Evolutionary conservation across 805 yeast species (phyloP).

Genomic region (Candida palmyrensis): DNA sequence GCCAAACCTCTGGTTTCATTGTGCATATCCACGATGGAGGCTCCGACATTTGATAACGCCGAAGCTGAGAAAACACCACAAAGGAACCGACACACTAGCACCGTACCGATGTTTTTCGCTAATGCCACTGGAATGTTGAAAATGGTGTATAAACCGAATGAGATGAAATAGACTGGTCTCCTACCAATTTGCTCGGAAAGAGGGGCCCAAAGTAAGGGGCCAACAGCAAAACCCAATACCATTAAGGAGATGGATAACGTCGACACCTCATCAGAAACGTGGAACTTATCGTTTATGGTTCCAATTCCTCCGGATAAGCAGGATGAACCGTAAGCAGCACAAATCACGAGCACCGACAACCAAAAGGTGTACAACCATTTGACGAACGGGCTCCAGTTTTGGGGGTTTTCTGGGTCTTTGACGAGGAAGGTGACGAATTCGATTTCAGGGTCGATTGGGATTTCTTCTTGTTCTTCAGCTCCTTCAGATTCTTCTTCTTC

Average conservation of each 20-base stretch:
- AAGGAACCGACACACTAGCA: constrained; percentile 76
- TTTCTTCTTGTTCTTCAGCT: constrained; percentile 8
- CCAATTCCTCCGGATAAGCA: constrained; percentile 82
- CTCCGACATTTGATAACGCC: constrained; percentile 84
- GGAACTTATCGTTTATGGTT: constrained; percentile 58
- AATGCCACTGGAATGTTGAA: constrained; percentile 87
- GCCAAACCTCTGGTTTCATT: constrained; percentile 79
- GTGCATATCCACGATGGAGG: constrained; percentile 86
- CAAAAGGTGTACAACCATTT: constrained; percentile 67
- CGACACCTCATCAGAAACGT: constrained; percentile 75
- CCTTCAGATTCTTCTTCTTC: constrained; percentile 5
- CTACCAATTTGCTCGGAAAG: constrained; percentile 82
- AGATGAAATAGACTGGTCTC: constrained; percentile 73
- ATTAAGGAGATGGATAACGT: constrained; percentile 75
- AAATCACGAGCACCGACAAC: constrained; percentile 68
- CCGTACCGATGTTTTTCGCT: constrained; percentile 75
- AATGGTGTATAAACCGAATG: constrained; percentile 67
- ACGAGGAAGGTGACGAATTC: constrained; percentile 80
- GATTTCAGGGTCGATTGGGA: constrained; percentile 51
- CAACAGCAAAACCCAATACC: constrained; percentile 85
- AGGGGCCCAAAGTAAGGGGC: constrained; percentile 90
- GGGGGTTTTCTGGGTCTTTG: constrained; percentile 86
- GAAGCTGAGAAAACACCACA: constrained; percentile 85
- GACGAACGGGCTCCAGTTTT: constrained; percentile 61
- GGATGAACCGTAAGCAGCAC: constrained; percentile 92